Evolutionary conservation across 2,329 filamentous ascomycete genomes (phyloP).

Genomic region (Sphaerulina musiva): DNA sequence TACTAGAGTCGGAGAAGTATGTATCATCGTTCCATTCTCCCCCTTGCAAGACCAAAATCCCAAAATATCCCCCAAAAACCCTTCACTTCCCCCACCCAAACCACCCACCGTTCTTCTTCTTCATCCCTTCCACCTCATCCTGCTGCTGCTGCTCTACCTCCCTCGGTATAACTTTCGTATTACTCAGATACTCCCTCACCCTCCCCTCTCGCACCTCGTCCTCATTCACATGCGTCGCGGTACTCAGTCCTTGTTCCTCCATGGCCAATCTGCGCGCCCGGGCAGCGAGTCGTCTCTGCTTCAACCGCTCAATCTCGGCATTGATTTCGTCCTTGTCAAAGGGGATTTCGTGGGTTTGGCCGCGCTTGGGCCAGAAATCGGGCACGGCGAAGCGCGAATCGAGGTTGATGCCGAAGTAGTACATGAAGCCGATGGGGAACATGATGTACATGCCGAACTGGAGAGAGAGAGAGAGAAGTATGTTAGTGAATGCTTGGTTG

Average conservation of each 20-base stretch:
- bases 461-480: not conserved
- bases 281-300: conserved; percentile 43
- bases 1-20: no score
- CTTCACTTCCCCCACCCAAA: conserved; percentile 10
- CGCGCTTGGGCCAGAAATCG: conserved; percentile 85
- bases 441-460: conserved; percentile 98
- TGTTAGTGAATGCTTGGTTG: not conserved
- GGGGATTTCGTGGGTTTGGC: conserved; percentile 69
- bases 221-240: conserved; percentile 4
- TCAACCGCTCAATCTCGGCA: conserved; percentile 68
- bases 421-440: conserved; percentile 99
- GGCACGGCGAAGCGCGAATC: conserved; percentile 83
- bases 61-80: no score
- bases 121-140: not conserved
- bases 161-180: conserved; percentile 3
- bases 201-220: conserved; percentile 1
- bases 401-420: conserved; percentile 98
- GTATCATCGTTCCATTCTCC: no score
- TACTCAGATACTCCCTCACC: conserved; percentile 11
- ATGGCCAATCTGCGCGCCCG: conserved; percentile 44
- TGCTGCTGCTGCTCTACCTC: not conserved
- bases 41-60: no score
- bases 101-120: conserved; percentile 10
- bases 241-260: conserved; percentile 19
- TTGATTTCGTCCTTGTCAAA: conserved; percentile 76